Conservation (phyloP, 2,329 filamentous ascomycete species). For the Alternaria solani region DNA sequence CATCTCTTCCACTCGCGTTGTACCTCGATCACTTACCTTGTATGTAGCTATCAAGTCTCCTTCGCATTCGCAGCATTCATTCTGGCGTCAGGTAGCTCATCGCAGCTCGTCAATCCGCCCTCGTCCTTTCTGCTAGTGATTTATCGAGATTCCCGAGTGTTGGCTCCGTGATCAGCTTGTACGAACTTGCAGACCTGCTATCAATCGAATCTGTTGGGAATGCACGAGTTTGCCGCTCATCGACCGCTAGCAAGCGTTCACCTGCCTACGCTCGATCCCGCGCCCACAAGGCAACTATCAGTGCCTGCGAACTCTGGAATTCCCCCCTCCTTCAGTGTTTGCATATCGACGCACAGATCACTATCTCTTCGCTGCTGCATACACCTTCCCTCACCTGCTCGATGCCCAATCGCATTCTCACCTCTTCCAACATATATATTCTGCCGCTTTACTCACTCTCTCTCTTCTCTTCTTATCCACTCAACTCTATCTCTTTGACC, state of each 20-base stretch:
- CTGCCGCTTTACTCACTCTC: not conserved
- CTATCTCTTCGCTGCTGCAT: not conserved
- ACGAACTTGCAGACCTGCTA: not conserved
- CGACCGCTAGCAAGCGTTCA: not conserved
- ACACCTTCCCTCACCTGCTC: not conserved
- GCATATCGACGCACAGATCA: not conserved
- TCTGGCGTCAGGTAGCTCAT: not conserved
- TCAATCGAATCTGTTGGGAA: no score
- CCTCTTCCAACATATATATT: not conserved
- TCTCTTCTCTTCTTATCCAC: not conserved
- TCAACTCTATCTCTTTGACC: not conserved
- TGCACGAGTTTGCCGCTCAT: not conserved
- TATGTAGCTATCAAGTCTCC: accelerated
- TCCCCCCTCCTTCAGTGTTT: not conserved
- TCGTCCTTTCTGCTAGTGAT: not conserved
- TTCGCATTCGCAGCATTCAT: no score
- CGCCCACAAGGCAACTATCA: not conserved
- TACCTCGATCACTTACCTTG: accelerated
- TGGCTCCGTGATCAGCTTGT: not conserved
- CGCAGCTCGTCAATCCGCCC: not conserved
- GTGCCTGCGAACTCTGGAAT: not conserved
- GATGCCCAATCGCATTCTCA: not conserved
- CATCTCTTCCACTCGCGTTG: no score
- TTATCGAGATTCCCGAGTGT: not conserved
- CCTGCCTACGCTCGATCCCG: not conserved